Evolutionary conservation across 495 filamentous ascomycete genomes (phyloP).

Genomic region (Aspergillus cristatus): DNA sequence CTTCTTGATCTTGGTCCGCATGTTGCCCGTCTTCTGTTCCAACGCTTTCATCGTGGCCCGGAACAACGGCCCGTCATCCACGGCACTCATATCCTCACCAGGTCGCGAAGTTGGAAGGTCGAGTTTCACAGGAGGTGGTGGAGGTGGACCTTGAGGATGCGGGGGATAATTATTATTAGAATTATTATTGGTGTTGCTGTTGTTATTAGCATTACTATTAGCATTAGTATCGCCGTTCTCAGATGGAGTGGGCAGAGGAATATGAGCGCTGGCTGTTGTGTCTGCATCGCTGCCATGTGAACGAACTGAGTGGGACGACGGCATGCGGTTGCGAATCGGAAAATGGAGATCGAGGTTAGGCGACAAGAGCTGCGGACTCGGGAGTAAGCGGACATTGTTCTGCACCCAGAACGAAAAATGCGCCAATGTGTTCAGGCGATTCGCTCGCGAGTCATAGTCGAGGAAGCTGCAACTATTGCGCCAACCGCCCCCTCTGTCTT

Average conservation of each 20-base stretch:
- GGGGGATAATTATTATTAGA: constrained; percentile 16
- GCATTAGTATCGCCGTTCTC: constrained; percentile 39
- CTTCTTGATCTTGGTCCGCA: constrained; percentile 90
- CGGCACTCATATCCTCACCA: constrained; percentile 74
- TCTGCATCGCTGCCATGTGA: constrained; percentile 67
- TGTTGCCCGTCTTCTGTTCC: constrained; percentile 94
- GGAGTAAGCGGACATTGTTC: constrained; percentile 41
- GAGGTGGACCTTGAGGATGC: constrained; percentile 27
- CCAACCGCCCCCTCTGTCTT: constrained; percentile 89
- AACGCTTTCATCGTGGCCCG: constrained; percentile 93
- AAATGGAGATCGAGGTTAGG: constrained; percentile 62
- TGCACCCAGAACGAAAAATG: constrained; percentile 94
- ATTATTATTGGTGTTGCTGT: too few relatives aligned
- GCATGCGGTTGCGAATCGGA: constrained; percentile 67
- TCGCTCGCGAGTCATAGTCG: constrained; percentile 90
- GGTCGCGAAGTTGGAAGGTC: constrained; percentile 81
- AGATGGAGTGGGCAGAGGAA: constrained; percentile 57
- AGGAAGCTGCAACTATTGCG: constrained; percentile 92
- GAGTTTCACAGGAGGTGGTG: constrained; percentile 61
- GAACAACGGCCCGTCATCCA: constrained; percentile 92
- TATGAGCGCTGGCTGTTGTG: constrained; percentile 33
- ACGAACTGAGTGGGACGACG: constrained; percentile 72
- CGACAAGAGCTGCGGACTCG: constrained; percentile 43
- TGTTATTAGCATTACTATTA: constrained; percentile 4
- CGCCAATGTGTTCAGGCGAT: constrained; percentile 78